Conservation (phyloP, 2,329 filamentous ascomycete species). For the Penicillium digitatum region DNA sequence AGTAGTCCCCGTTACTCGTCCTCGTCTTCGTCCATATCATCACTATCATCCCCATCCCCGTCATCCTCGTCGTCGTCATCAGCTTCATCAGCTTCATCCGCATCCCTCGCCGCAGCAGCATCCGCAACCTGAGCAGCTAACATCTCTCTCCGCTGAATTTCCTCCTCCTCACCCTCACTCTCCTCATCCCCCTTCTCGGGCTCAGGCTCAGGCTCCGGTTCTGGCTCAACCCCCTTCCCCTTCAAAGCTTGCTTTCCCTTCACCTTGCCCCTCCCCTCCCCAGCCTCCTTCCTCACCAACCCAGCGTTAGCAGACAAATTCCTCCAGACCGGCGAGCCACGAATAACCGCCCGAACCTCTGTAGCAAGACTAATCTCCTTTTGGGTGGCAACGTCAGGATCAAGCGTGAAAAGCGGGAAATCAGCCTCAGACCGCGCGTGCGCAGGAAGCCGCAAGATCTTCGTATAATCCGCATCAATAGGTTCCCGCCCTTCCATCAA, state of each 20-base stretch:
- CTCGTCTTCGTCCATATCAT: not conserved
- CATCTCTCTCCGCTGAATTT: conserved; percentile 31
- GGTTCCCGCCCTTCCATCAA: conserved; percentile 48
- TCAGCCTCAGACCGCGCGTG: conserved; percentile 23
- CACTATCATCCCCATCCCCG: not conserved
- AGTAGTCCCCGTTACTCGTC: not conserved
- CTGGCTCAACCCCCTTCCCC: conserved; percentile 20
- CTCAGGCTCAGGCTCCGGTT: not conserved
- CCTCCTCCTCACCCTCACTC: conserved; percentile 34
- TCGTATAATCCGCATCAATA: conserved; percentile 35
- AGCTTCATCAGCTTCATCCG: conserved; percentile 26
- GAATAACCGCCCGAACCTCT: conserved; percentile 36
- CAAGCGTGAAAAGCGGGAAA: conserved; percentile 26
- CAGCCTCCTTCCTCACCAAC: conserved; percentile 1
- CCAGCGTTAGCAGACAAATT: conserved; percentile 6
- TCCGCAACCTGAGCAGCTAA: conserved; percentile 28
- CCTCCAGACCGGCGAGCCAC: conserved; percentile 31
- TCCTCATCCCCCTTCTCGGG: conserved; percentile 20
- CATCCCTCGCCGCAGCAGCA: conserved; percentile 24
- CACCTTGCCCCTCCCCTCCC: conserved; percentile 3
- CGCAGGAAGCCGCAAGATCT: conserved; percentile 40
- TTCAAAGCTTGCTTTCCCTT: conserved; percentile 13
- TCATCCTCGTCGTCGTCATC: conserved; percentile 20
- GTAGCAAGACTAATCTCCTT: conserved; percentile 32
- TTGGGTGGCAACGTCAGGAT: conserved; percentile 18